Conservation (phyloP, 331 rosid genomes). For the Phaseolus coccineus region DNA sequence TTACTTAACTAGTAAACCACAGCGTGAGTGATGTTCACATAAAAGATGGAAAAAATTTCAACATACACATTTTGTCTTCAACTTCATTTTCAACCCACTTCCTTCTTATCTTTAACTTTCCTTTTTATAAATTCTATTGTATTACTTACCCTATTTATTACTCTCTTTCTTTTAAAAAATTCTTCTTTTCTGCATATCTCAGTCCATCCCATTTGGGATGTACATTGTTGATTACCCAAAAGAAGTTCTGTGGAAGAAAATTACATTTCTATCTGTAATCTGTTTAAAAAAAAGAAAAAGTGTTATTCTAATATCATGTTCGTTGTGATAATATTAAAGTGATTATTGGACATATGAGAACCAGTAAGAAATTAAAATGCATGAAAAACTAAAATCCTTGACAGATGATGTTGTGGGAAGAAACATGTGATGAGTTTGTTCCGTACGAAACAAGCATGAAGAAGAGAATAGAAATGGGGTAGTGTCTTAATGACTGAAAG, state of each 20-base stretch:
- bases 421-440: conserved; percentile 51
- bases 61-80: neutral
- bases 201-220: neutral
- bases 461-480: conserved; percentile 46
- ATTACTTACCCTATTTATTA: neutral
- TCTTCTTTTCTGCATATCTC: neutral
- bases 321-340: too few species aligned
- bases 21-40: conserved; percentile 1
- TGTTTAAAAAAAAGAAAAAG: neutral
- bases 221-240: neutral
- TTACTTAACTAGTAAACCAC: conserved; percentile 37
- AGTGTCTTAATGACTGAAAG: conserved; percentile 33
- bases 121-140: too few species aligned
- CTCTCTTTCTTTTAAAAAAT: neutral
- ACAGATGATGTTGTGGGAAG: conserved; percentile 35
- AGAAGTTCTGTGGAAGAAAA: conserved; percentile 40
- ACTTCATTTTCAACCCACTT: neutral
- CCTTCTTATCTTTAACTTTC: neutral
- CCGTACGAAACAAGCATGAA: conserved; percentile 52
- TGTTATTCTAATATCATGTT: too few species aligned
- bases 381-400: conserved; percentile 25
- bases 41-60: neutral
- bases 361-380: neutral
- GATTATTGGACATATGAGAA: too few species aligned
- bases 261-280: conserved; percentile 36